These are phyloP conservation scores for Salix viminalis DNA, from an alignment of 345 rosid genomes.

Conservation along the genomic window DNA sequence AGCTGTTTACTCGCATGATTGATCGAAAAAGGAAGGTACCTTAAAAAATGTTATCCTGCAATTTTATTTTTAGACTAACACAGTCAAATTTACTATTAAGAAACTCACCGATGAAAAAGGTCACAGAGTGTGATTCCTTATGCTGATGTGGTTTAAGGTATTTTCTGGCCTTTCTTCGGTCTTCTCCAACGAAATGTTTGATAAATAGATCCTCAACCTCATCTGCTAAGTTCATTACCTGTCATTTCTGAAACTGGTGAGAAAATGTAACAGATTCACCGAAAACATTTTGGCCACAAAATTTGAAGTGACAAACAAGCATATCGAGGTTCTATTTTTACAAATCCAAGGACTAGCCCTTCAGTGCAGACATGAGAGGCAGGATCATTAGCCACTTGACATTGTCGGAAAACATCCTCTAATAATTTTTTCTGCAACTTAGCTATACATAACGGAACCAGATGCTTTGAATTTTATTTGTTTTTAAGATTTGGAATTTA, in stretches of 20 bases:
- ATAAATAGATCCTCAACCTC: conserved; percentile 84
- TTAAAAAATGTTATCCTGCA: conserved; percentile 1
- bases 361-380: conserved; percentile 13
- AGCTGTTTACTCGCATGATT: conserved; percentile 23
- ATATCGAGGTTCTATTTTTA: conserved; percentile 23
- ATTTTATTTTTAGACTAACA: not conserved
- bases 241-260: conserved; percentile 42
- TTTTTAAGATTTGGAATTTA: conserved; percentile 27
- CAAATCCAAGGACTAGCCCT: not conserved
- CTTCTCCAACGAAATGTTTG: conserved; percentile 77
- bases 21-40: conserved; percentile 2
- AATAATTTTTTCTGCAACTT: conserved; percentile 3
- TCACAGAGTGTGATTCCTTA: conserved; percentile 75
- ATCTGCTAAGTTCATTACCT: conserved; percentile 77
- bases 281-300: not conserved
- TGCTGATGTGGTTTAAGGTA: conserved; percentile 81
- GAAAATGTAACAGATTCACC: conserved; percentile 14
- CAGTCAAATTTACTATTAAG: not conserved
- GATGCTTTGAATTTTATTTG: not conserved
- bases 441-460: not conserved
- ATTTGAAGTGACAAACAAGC: conserved; percentile 24
- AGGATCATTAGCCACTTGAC: conserved; percentile 37
- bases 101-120: conserved; percentile 88
- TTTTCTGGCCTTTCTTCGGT: conserved; percentile 82
- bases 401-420: conserved; percentile 31